Conservation (phyloP, 495 filamentous ascomycete species). For the Aspergillus indologenus region DNA sequence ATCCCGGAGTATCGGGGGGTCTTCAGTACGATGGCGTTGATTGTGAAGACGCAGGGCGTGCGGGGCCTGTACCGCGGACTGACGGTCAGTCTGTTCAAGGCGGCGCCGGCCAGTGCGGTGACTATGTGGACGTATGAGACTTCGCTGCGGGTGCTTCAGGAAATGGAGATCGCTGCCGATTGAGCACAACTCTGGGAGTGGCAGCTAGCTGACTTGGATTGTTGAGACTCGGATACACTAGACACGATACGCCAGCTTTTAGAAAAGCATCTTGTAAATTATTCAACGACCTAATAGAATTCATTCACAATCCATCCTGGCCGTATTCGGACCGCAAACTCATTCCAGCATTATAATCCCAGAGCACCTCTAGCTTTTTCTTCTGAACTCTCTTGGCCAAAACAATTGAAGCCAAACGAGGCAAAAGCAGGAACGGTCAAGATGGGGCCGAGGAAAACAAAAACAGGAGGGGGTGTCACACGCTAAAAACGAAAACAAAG, state of each 20-base stretch:
- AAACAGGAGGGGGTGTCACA: conserved; percentile 33
- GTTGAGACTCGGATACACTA: background rate
- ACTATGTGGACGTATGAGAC: conserved; percentile 99
- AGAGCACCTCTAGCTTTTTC: background rate
- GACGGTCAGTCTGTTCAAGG: conserved; percentile 86
- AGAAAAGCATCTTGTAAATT: background rate
- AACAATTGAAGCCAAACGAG: conserved; percentile 6
- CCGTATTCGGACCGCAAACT: background rate
- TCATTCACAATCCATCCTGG: background rate
- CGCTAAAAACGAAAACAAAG: conserved; percentile 22
- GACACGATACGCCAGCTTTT: background rate
- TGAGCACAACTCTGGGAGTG: background rate
- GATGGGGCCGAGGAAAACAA: conserved; percentile 27
- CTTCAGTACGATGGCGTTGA: conserved; percentile 57
- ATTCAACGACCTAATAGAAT: background rate
- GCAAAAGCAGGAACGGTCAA: conserved; percentile 7
- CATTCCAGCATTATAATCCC: background rate
- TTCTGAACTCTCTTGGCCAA: conserved; percentile 9
- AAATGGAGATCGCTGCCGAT: conserved; percentile 34
- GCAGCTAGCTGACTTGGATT: background rate
- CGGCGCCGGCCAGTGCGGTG: conserved; percentile 88
- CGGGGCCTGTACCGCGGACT: conserved; percentile 86
- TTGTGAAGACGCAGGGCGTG: conserved; percentile 68
- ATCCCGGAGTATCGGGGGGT: conserved; percentile 82
- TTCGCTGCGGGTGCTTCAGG: conserved; percentile 56